A percentile compares a stretch with the other conserved stretches of the same genome.
Conservation (phyloP, 169 alveolate genomes). For the Eimeria acervulina region DNA sequence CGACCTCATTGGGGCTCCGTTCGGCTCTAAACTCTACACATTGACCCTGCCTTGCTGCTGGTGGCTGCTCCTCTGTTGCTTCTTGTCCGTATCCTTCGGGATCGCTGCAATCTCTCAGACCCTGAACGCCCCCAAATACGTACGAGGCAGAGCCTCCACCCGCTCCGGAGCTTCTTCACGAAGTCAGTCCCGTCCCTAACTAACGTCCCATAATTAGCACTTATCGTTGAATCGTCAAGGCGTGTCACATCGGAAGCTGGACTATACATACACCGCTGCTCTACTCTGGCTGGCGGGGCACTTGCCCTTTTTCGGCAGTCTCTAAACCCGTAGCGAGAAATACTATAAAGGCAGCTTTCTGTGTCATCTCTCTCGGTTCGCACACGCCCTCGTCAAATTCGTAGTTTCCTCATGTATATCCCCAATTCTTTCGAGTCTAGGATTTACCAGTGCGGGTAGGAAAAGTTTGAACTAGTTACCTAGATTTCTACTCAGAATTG, state of each 20-base stretch:
- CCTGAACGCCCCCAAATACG: background rate
- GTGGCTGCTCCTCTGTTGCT: constrained; percentile 75
- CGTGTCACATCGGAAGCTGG: background rate
- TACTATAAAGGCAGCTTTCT: background rate
- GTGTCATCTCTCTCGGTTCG: background rate
- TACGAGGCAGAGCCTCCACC: constrained; percentile 37
- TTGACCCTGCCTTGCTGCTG: constrained; percentile 69
- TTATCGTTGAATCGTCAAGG: background rate
- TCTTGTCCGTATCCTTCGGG: constrained; percentile 47
- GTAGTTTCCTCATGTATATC: background rate
- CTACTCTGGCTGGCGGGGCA: background rate
- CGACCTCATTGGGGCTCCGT: constrained; percentile 41
- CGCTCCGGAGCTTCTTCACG: constrained; percentile 26
- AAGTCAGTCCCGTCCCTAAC: constrained; percentile 31
- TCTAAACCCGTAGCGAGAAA: background rate
- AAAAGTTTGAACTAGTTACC: no score
- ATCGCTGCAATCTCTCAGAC: constrained; percentile 44
- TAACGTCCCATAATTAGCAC: no score
- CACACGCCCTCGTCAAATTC: background rate
- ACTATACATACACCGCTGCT: background rate
- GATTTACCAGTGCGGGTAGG: no score
- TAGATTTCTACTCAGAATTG: no score
- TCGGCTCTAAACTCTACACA: constrained; percentile 56
- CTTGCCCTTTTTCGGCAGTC: background rate
- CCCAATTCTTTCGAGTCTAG: background rate